phyloP scores from a whole-genome alignment of 2,329 filamentous ascomycete species.

The Alternaria hordeiaustralica region DNA sequence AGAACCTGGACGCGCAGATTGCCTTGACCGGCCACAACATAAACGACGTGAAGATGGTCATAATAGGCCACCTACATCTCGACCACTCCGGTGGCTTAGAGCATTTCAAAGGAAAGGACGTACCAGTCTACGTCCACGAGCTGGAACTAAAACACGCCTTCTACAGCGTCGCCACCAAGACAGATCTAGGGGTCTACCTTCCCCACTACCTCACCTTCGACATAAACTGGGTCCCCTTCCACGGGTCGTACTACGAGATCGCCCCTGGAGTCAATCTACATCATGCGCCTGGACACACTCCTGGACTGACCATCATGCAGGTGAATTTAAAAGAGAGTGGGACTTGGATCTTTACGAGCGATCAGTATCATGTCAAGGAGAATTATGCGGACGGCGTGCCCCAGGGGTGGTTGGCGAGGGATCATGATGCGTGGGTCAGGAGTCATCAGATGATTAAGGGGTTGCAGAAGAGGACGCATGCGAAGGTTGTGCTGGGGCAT shows the following conservation, averaged over 20 bases:
- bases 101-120: conserved; percentile 41
- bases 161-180: conserved; percentile 40
- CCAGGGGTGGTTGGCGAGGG: conserved; percentile 48
- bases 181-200: conserved; percentile 44
- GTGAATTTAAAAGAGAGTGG: conserved; percentile 45
- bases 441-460: conserved; percentile 42
- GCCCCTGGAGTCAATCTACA: conserved; percentile 43
- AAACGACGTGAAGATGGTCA: conserved; percentile 45
- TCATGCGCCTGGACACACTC: conserved; percentile 48
- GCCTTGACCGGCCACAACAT: conserved; percentile 42
- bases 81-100: conserved; percentile 48
- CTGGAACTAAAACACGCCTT: conserved; percentile 45
- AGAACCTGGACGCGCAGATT: conserved; percentile 35
- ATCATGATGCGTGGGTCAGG: conserved; percentile 45
- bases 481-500: conserved; percentile 39
- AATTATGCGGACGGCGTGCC: conserved; percentile 44
- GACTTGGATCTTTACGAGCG: conserved; percentile 48
- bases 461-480: conserved; percentile 33
- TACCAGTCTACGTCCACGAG: conserved; percentile 49
- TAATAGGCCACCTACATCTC: conserved; percentile 48
- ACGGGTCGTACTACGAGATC: conserved; percentile 41
- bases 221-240: conserved; percentile 47
- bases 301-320: conserved; percentile 46
- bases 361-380: conserved; percentile 49
- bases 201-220: conserved; percentile 48